A percentile compares a stretch with the other conserved stretches of the same genome.
These are phyloP conservation scores for Pythium periplocum DNA, from an alignment of 352 stramenopile genomes.

Conservation along the genomic window DNA sequence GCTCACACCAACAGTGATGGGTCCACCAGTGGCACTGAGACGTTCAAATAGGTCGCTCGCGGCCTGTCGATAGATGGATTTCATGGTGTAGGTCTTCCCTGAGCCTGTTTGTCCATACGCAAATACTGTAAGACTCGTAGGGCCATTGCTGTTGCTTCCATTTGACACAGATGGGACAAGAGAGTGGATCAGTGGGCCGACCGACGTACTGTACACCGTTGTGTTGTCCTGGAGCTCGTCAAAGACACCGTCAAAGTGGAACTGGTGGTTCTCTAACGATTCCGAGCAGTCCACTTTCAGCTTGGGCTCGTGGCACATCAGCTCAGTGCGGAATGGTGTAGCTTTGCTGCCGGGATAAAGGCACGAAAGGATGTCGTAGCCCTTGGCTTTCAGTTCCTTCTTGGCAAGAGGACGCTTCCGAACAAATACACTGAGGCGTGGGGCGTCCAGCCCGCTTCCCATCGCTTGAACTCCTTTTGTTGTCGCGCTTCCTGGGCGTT, in stretches of 20 bases:
- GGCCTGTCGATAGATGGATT: slow-evolving; percentile 60
- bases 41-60: slow-evolving; percentile 54
- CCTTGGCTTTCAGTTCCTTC: slow-evolving; percentile 62
- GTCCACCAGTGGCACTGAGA: slow-evolving; percentile 6
- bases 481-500: slow-evolving; percentile 11
- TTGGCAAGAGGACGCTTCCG: slow-evolving; percentile 62
- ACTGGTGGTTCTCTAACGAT: slow-evolving; percentile 62
- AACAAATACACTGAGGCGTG: slow-evolving; percentile 52
- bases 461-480: neutral
- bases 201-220: slow-evolving; percentile 82
- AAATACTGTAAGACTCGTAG: slow-evolving; percentile 87
- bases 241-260: slow-evolving; percentile 87
- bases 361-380: slow-evolving; percentile 60
- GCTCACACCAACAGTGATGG: slow-evolving; percentile 79
- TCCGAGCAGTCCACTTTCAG: slow-evolving; percentile 67
- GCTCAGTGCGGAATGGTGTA: slow-evolving; percentile 24
- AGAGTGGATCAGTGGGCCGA: slow-evolving; percentile 52
- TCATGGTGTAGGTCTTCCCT: slow-evolving; percentile 95
- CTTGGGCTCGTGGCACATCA: slow-evolving; percentile 72
- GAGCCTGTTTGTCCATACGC: slow-evolving; percentile 96
- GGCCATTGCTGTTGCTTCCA: too few relatives aligned
- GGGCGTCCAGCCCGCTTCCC: slow-evolving; percentile 1
- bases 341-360: slow-evolving; percentile 17
- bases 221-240: slow-evolving; percentile 88
- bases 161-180: slow-evolving; percentile 17